Percentiles rank a stretch among this genome's conserved stretches.
phyloP scores from a whole-genome alignment of 2,329 filamentous ascomycete genomes.

The Diaporthe caulivora region DNA sequence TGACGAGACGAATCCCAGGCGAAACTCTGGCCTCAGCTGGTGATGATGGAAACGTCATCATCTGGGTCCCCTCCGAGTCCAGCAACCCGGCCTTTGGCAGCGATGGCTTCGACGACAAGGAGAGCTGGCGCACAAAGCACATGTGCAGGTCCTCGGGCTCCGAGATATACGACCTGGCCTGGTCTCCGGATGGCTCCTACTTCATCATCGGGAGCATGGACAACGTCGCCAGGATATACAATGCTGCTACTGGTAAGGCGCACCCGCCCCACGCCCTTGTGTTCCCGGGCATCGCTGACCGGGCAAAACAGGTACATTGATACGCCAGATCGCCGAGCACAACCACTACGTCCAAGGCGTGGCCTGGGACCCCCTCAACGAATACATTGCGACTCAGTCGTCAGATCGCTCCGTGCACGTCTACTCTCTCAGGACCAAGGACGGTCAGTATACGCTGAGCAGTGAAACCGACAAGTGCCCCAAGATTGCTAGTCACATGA shows the following conservation, averaged over 20 bases:
- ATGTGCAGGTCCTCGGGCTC: constrained; percentile 97
- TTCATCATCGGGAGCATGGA: constrained; percentile 99
- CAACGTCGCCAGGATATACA: constrained; percentile 97
- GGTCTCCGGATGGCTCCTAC: constrained; percentile 96
- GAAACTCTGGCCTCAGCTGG: constrained; percentile 95
- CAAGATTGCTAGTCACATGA: constrained; percentile 82
- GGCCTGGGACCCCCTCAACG: constrained; percentile 97
- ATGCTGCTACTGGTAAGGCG: constrained; percentile 82
- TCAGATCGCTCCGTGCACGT: constrained; percentile 98
- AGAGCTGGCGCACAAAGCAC: constrained; percentile 95
- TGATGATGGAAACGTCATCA: constrained; percentile 95
- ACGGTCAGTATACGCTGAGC: constrained; percentile 88
- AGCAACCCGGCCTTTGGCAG: constrained; percentile 80
- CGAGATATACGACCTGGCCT: constrained; percentile 98
- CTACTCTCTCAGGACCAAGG: constrained; percentile 95
- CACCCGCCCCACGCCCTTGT: neutral
- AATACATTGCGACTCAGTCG: constrained; percentile 97
- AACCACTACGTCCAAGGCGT: constrained; percentile 99
- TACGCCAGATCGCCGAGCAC: constrained; percentile 96
- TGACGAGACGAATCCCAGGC: constrained; percentile 62
- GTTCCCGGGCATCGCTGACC: neutral
- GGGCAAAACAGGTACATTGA: constrained; percentile 63
- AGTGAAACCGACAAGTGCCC: constrained; percentile 75
- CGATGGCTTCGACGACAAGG: constrained; percentile 90
- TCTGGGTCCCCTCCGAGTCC: constrained; percentile 92